Percentiles rank a stretch among this genome's conserved stretches.
phyloP scores from a whole-genome alignment of 805 yeast species.

The Sugiyamaella lignohabitans region DNA sequence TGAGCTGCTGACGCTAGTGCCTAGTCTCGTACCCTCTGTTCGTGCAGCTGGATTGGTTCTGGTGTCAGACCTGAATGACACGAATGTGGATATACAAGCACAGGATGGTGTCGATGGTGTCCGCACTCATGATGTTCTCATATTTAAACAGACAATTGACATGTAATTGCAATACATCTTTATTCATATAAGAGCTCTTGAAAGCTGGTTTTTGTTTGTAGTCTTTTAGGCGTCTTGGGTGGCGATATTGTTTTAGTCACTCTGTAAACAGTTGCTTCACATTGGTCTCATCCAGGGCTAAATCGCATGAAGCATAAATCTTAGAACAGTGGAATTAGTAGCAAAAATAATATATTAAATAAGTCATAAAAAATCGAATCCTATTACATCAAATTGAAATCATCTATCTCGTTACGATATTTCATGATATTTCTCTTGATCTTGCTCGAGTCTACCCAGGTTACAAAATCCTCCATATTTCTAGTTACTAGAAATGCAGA shows the following conservation, averaged over 20 bases:
- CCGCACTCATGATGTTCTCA: constrained; percentile 54
- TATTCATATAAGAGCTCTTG: no score
- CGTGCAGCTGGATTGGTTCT: constrained; percentile 75
- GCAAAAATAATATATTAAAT: no score
- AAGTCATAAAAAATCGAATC: neutral
- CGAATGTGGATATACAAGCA: constrained; percentile 9
- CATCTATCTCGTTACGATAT: constrained; percentile 67
- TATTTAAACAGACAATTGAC: constrained; percentile 57
- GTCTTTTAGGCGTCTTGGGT: no score
- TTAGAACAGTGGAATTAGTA: no score
- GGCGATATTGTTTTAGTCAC: no score
- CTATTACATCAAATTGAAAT: constrained; percentile 47
- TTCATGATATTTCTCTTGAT: constrained; percentile 82
- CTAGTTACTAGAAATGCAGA: constrained; percentile 92
- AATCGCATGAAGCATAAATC: no score
- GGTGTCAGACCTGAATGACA: constrained; percentile 44
- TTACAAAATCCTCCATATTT: constrained; percentile 90
- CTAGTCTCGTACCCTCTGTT: constrained; percentile 66
- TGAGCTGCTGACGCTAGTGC: constrained; percentile 63
- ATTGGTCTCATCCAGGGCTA: no score
- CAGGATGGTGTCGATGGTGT: constrained; percentile 53
- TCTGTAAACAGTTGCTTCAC: no score
- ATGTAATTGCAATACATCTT: no score
- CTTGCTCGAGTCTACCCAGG: constrained; percentile 97
- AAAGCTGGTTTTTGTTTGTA: no score